Conservation (phyloP, 768 basidiomycete genomes). For the Omphalotus guepiniiformis region DNA sequence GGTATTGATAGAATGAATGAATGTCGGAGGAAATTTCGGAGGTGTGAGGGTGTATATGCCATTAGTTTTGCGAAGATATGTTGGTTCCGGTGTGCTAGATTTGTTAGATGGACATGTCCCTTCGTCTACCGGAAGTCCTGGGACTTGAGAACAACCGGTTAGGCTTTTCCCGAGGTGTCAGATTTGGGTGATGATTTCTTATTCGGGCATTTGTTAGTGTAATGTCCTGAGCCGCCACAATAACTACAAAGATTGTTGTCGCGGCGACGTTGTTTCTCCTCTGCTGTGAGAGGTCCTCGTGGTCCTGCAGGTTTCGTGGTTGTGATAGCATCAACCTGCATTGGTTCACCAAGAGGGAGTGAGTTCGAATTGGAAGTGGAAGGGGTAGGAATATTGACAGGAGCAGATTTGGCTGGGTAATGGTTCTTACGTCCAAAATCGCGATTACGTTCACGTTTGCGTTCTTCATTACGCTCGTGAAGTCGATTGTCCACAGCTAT, state of each 20-base stretch:
- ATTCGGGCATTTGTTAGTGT: slow-evolving; percentile 15
- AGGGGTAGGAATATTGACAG: too few species aligned
- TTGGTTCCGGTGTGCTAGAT: neutral
- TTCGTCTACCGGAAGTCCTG: slow-evolving; percentile 13
- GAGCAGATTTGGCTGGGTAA: too few species aligned
- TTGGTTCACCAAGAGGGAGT: too few species aligned
- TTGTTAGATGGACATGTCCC: slow-evolving; percentile 4
- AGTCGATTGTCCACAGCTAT: neutral
- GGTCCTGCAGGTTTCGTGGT: neutral
- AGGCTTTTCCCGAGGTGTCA: slow-evolving; percentile 16
- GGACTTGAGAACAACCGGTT: slow-evolving; percentile 13
- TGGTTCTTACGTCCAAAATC: too few species aligned
- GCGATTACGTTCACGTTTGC: slow-evolving; percentile 12
- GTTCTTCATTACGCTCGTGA: neutral
- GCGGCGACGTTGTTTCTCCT: too few species aligned
- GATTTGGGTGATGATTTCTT: slow-evolving; percentile 10
- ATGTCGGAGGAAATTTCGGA: slow-evolving; percentile 5
- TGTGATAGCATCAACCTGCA: neutral
- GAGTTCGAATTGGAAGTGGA: too few species aligned
- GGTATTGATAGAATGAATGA: slow-evolving; percentile 9
- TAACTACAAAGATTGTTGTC: too few species aligned
- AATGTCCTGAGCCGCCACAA: too few species aligned
- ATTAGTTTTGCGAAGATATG: neutral
- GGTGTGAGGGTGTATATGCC: neutral
- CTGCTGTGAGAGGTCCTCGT: slow-evolving; percentile 13